Base-by-base conservation (phyloP, 441 rosid genomes). In the Adansonia madagascariensis region DNA sequence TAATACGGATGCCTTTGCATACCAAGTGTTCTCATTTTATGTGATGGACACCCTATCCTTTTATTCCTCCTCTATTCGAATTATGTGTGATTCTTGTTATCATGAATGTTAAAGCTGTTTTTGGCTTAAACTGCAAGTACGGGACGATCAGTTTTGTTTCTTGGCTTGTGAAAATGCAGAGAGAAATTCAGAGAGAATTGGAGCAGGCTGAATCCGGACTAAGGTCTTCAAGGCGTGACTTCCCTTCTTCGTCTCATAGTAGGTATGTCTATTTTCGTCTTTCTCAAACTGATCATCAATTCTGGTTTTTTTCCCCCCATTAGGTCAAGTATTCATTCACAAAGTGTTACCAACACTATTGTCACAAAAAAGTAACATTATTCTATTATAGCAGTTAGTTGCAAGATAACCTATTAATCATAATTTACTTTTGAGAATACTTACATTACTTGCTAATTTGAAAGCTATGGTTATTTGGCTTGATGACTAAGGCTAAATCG, bases 161-260 rank as follows among this genome's bases (percentile, higher is more conserved):
- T 65, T 80, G 22, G 43, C 69, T 71, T 68, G 66, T 17, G 41
- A 18, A 35, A 62, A 0, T 83, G 84, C 56, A 93, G 98, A 90
- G 91, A 85, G 98, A 93, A 85, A 91, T 93, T 88, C 96, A 90
- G 81, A 92, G 92, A 49, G 98, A 93, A 79, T 65, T 93, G 83
- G 98, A 91, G 84, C 96, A 89, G 81, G 92, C 92, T 52, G 98
- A 93, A 83, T 89, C 94, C 72, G 94, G 96, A 77, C 24, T 89
- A 27, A 84, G 94, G 77, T 82, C 89, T 62, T 88, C 94, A 74
- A 81, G 92, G 63, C 95, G 96, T 20, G 97, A 93, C 73, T 86
- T 88, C 55, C 78, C 93, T 7, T 80, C 89, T 4, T 81, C 89
- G 3, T 77, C 89, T 75, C 93, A 90, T 73, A 81, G 85, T 72